Evolutionary conservation across 148 eudicot genomes (phyloP), one percentile per base, ranked within the genome.

Genomic region (Cornus suecica): DNA sequence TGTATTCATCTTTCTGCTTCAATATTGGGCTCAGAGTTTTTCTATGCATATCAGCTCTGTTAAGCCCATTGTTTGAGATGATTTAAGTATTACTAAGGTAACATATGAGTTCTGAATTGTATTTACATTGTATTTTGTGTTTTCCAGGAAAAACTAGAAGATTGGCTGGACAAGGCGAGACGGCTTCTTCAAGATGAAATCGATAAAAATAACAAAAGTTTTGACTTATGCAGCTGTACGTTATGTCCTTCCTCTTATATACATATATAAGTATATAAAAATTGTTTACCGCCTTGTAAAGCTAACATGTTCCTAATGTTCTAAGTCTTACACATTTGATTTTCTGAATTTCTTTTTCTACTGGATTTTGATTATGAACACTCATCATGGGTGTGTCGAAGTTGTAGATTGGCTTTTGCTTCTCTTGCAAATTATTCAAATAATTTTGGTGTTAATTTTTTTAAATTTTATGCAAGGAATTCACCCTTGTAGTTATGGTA

Each of bases 81-180:
- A 37, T 37, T 37, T 37, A 0, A 37, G 0, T 37, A 37, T 37
- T 37, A 1, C 9, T 32, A 32, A 3, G 1, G 5, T 32, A 45
- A 65, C 15, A 25, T 23, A 28, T 52, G 27, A 65, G 41, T 52
- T 70, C 68, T 75, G 48, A 70, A 41, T 60, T 70, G 51, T 63
- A n/a, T 22, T 37, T n/a, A 14, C 22, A 27, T 34, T 25, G 30
- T 73, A 18, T 77, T 69, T 60, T 69, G 24, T 69, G 13, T 51
- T 60, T 83, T 88, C 48, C 77, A 95, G 99, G 99, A 93, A 79
- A 95, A 88, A 77, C 79, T 92, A 66, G 92, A 92, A 80, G 97
- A 95, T 2, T 95, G 99, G 99, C 83, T 95, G 24, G 69, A 72
- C 60, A 89, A 67, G 81, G 83, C 75, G 18, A 91, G 78, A 83